Evolutionary conservation across 2,329 filamentous ascomycete genomes (phyloP).

Genomic region (Monosporascus sp.): DNA sequence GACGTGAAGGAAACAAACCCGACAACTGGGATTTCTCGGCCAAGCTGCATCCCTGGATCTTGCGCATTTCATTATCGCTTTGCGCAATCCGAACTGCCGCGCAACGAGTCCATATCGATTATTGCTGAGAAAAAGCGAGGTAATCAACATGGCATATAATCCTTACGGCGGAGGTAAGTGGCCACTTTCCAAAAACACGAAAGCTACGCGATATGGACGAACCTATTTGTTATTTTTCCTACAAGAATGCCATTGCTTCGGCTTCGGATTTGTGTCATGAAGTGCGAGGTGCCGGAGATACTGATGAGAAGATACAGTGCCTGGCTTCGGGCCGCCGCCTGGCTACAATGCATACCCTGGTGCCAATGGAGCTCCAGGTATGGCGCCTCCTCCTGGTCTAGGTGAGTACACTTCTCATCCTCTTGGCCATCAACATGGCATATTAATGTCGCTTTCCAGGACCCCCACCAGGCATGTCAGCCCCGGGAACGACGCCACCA

Average conservation of each 20-base stretch:
- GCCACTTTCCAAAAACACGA: too few relatives aligned
- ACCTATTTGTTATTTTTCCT: too few relatives aligned
- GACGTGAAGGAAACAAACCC: neutral
- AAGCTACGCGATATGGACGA: too few relatives aligned
- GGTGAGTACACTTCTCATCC: constrained; percentile 46
- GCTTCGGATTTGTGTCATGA: neutral
- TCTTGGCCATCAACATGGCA: constrained; percentile 7
- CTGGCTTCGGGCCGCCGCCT: constrained; percentile 69
- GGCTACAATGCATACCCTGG: constrained; percentile 67
- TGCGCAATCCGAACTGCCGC: too few relatives aligned
- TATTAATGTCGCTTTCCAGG: constrained; percentile 37
- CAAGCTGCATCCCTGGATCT: too few relatives aligned
- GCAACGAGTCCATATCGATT: neutral
- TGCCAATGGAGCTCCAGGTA: constrained; percentile 54
- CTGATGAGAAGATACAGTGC: constrained; percentile 29
- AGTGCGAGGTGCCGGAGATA: neutral
- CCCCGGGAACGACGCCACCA: constrained; percentile 73
- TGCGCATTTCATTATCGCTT: too few relatives aligned
- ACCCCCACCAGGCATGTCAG: constrained; percentile 74
- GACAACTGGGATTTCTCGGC: neutral
- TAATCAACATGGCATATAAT: constrained; percentile 50
- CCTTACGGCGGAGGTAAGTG: constrained; percentile 43
- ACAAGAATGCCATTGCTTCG: too few relatives aligned
- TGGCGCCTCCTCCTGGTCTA: constrained; percentile 76
- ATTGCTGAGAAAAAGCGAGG: too few relatives aligned